Percentiles rank a stretch among this genome's conserved stretches.
Evolutionary conservation across 345 rosid species (phyloP).

Genomic region (Eucalyptus tenuipes): DNA sequence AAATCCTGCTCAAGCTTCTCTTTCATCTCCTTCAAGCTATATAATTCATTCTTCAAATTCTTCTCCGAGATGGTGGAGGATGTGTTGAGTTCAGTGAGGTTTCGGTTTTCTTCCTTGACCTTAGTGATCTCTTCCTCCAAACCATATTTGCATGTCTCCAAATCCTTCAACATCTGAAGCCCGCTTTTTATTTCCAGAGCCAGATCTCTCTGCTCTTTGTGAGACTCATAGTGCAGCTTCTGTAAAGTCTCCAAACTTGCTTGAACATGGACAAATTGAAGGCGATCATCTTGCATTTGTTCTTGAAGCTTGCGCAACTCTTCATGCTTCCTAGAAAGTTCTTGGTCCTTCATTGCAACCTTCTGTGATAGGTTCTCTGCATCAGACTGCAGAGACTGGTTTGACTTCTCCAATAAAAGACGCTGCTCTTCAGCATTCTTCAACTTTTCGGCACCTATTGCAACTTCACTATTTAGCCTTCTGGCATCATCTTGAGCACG

Average conservation of each 20-base stretch:
- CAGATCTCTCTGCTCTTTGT: constrained; percentile 55
- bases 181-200: constrained; percentile 51
- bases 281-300: constrained; percentile 47
- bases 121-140: constrained; percentile 45
- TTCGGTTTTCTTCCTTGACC: constrained; percentile 17
- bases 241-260: constrained; percentile 37
- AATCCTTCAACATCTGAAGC: constrained; percentile 39
- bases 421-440: constrained; percentile 48
- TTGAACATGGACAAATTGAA: constrained; percentile 52
- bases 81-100: constrained; percentile 29
- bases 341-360: constrained; percentile 54
- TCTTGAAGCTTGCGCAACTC: constrained; percentile 46
- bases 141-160: constrained; percentile 33
- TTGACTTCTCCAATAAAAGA: constrained; percentile 46
- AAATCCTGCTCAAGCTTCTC: constrained; percentile 66
- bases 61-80: constrained; percentile 32
- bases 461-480: constrained; percentile 46
- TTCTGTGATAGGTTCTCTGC: constrained; percentile 44
- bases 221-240: constrained; percentile 36
- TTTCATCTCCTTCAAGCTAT: constrained; percentile 50
- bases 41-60: constrained; percentile 36
- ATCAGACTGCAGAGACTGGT: constrained; percentile 55
- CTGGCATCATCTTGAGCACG: constrained; percentile 37
- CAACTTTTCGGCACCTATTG: constrained; percentile 35
- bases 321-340: constrained; percentile 56